Percentiles rank a stretch among this genome's conserved stretches.
These are phyloP conservation scores for Hippophae rhamnoides DNA, from an alignment of 306 rosid genomes.

Conservation along the genomic window DNA sequence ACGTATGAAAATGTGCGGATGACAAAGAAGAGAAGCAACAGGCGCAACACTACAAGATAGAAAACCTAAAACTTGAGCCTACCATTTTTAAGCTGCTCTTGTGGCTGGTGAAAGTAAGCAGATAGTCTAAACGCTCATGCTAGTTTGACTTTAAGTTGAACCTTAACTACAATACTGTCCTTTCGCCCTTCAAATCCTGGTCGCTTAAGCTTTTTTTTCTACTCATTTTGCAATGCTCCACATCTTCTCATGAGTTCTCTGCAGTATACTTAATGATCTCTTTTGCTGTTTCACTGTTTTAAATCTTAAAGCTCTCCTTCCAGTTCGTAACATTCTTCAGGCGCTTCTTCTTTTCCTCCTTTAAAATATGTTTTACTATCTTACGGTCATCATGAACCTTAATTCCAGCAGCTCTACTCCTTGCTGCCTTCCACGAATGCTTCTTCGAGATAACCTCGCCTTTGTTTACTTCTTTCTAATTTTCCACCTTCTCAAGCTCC, in stretches of 20 bases:
- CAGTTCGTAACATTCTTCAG: slow-evolving; percentile 64
- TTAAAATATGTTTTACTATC: slow-evolving; percentile 42
- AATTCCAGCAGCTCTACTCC: slow-evolving; percentile 64
- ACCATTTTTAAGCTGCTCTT: too few species aligned
- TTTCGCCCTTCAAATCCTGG: slow-evolving; percentile 90
- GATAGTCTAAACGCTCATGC: too few species aligned
- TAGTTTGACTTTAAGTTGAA: slow-evolving; percentile 9
- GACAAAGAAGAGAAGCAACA: too few species aligned
- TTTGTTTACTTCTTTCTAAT: slow-evolving; percentile 51
- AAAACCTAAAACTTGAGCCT: too few species aligned
- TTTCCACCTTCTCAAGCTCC: slow-evolving; percentile 74
- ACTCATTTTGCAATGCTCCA: slow-evolving; percentile 67
- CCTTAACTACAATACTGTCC: slow-evolving; percentile 52
- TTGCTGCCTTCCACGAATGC: slow-evolving; percentile 70
- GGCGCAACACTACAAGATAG: too few species aligned
- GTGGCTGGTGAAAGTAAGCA: too few species aligned
- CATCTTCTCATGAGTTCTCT: slow-evolving; percentile 56
- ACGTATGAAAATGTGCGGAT: too few species aligned
- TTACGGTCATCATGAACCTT: slow-evolving; percentile 83
- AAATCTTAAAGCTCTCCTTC: slow-evolving; percentile 57
- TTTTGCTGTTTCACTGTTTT: slow-evolving; percentile 63
- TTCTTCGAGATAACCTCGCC: slow-evolving; percentile 45
- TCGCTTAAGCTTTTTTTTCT: slow-evolving; percentile 58
- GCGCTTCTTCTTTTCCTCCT: slow-evolving; percentile 60
- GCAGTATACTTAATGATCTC: slow-evolving; percentile 62